A percentile compares a stretch with the other conserved stretches of the same genome.
These are phyloP conservation scores for Pseudevernia furfuracea DNA, from an alignment of 495 filamentous ascomycete species.

Conservation along the genomic window DNA sequence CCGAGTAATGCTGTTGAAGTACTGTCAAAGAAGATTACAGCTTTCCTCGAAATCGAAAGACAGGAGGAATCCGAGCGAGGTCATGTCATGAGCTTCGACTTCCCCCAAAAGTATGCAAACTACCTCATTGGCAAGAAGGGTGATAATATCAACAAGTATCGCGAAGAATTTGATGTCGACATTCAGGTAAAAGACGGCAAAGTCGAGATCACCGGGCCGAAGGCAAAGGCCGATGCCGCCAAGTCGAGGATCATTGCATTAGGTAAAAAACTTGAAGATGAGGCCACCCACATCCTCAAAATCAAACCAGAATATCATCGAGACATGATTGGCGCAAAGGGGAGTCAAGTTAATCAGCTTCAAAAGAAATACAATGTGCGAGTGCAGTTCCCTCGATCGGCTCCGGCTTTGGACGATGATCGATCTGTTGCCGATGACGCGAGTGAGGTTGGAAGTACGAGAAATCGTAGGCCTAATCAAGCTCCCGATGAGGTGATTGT, in stretches of 20 bases:
- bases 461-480: constrained; percentile 59
- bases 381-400: constrained; percentile 82
- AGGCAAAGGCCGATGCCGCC: constrained; percentile 74
- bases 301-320: constrained; percentile 82
- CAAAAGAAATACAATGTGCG: constrained; percentile 85
- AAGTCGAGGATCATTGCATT: constrained; percentile 67
- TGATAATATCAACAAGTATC: constrained; percentile 89
- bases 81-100: constrained; percentile 77
- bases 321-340: constrained; percentile 60
- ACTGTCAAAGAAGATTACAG: constrained; percentile 58
- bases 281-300: constrained; percentile 77
- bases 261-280: constrained; percentile 75
- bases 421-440: constrained; percentile 58
- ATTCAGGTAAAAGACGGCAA: constrained; percentile 76
- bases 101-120: constrained; percentile 88
- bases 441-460: constrained; percentile 58
- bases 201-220: constrained; percentile 63
- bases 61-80: constrained; percentile 83
- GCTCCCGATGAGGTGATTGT: constrained; percentile 83
- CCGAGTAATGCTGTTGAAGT: constrained; percentile 62
- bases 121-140: constrained; percentile 87
- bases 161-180: constrained; percentile 94
- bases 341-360: constrained; percentile 56
- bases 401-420: constrained; percentile 50
- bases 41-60: constrained; percentile 76